phyloP scores from a whole-genome alignment of 176 grass and related monocot genomes.

The Oryza glaberrima region DNA sequence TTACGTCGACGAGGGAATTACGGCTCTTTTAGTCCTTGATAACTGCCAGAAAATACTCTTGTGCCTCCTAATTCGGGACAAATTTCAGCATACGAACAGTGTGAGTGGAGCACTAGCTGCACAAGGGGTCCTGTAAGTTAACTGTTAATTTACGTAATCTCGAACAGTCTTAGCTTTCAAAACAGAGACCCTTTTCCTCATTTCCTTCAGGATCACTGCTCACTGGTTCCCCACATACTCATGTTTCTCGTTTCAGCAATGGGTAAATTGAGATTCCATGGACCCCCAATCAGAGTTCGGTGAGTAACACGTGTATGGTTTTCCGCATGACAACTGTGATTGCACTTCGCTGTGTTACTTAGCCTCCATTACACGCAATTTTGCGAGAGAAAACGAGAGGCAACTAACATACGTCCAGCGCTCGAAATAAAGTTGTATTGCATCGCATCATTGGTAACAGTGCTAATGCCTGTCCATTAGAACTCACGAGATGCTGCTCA shows the following conservation, averaged over 20 bases:
- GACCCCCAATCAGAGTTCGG: not conserved
- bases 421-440: not conserved
- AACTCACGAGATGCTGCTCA: constrained; percentile 11
- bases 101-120: not conserved
- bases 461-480: not conserved
- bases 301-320: constrained; percentile 44
- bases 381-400: constrained; percentile 8
- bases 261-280: constrained; percentile 1
- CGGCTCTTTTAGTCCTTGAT: not conserved
- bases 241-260: not conserved
- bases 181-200: constrained; percentile 11
- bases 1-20: not conserved
- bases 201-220: not conserved
- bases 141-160: constrained; percentile 27
- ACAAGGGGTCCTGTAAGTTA: not conserved
- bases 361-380: constrained; percentile 40
- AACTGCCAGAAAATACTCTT: constrained; percentile 1
- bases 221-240: not conserved
- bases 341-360: constrained; percentile 13
- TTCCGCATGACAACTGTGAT: constrained; percentile 21
- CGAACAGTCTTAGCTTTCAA: constrained; percentile 9
- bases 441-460: not conserved
- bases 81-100: not conserved
- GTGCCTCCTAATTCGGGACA: constrained; percentile 1
- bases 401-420: not conserved